Evolutionary conservation across 495 filamentous ascomycete genomes (phyloP), one percentile per base, ranked within the genome.

Genomic region (Penicillium riverlandense): DNA sequence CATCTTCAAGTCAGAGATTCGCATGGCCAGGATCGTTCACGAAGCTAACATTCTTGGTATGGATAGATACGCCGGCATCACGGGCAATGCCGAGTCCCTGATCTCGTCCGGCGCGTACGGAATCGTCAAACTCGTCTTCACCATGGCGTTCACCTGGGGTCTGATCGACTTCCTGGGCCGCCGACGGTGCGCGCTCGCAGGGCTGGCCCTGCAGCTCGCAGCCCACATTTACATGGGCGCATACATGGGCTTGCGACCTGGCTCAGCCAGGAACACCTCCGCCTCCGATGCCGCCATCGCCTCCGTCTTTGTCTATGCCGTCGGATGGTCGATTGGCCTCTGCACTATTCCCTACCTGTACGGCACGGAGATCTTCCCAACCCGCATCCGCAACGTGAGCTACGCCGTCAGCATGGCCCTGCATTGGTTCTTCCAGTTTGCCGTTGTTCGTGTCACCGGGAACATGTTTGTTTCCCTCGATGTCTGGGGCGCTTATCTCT

Each of bases 361-460:
- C 53, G 70, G 68, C 8, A 67, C 68, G 3, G 70, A 73, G 49
- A 69, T 73, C 13, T 73, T 72, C 50, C 68, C 68, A 12, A 73
- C 65, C 1, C 60, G 66, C 34, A 70, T 71, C 45, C 65, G 70
- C 22, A 69, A 66, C 41, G 53, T 68, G 11, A 61, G 65, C 43
- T 71, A 73, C 40, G 67, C 65, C 6, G 44, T 55, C 35, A 71
- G 66, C 34, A 73, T 71, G 68, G 57, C 57, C 0, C 46, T 71
- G 27, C 70, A 71, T 45, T 73, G 70, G 70, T 66, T 70, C 48
- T 73, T 70, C 55, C 68, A 71, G 53, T 73, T 73, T 48, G 68
- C 70, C 16, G 68, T 73, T 14, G 70, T 73, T 12, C 65, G 68
- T 6, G 70, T 73, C 12, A 73, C 70, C 2, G 65, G 65, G 0